A percentile compares a stretch with the other conserved stretches of the same genome.
phyloP scores from a whole-genome alignment of 73 alveolate genomes.

The Paramecium biaurelia region DNA sequence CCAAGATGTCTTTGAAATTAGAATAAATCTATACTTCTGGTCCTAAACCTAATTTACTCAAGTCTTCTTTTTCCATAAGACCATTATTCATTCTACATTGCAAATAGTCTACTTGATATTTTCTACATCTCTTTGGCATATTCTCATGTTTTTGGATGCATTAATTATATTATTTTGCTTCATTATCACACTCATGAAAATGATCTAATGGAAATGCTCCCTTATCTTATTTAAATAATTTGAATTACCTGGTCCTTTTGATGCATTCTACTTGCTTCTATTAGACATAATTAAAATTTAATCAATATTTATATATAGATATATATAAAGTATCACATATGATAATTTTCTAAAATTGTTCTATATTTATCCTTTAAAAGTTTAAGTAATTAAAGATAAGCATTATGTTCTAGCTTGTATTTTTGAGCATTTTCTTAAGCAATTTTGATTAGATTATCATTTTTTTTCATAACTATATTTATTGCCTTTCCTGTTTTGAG shows the following conservation, averaged over 20 bases:
- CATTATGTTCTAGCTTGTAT: background rate
- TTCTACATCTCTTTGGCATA: slow-evolving; percentile 90
- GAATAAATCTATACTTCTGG: slow-evolving; percentile 52
- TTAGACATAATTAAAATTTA: slow-evolving; percentile 27
- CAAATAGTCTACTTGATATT: slow-evolving; percentile 78
- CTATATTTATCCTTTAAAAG: slow-evolving; percentile 1
- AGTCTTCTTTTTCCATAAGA: slow-evolving; percentile 79
- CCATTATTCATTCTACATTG: slow-evolving; percentile 90
- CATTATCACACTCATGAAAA: slow-evolving; percentile 85
- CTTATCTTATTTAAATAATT: slow-evolving; percentile 61
- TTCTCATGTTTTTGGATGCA: slow-evolving; percentile 77
- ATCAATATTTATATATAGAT: background rate
- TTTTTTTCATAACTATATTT: background rate
- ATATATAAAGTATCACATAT: background rate
- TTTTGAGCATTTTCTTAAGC: background rate
- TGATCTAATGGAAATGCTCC: slow-evolving; percentile 93
- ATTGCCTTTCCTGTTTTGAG: background rate
- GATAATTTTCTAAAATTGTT: background rate
- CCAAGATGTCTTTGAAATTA: slow-evolving; percentile 53
- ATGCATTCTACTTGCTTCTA: slow-evolving; percentile 35
- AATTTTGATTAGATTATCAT: slow-evolving; percentile 22
- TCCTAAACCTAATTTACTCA: slow-evolving; percentile 82
- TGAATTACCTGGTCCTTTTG: slow-evolving; percentile 10
- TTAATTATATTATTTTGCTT: slow-evolving; percentile 75
- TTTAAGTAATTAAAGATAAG: slow-evolving; percentile 5